phyloP scores from a whole-genome alignment of 2,329 filamentous ascomycete species.

The Ophiocordyceps camponoti-floridani region DNA sequence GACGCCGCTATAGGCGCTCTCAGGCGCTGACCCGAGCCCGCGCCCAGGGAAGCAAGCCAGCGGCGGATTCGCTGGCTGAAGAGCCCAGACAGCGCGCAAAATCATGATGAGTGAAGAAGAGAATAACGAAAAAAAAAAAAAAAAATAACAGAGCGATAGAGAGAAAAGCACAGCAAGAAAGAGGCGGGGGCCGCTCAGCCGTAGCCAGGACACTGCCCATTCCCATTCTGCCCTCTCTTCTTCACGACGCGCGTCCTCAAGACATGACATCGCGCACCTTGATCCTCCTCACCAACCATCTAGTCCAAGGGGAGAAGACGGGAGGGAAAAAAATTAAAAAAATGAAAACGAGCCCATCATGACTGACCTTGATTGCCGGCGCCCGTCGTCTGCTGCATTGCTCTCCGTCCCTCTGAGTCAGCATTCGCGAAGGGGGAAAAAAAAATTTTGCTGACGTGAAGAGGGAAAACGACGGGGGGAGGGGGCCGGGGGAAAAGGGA shows the following conservation, averaged over 20 bases:
- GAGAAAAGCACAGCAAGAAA: neutral
- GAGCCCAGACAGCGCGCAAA: neutral
- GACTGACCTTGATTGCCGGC: constrained; percentile 7
- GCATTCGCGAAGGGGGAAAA: constrained; percentile 6
- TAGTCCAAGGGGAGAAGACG: too few species aligned
- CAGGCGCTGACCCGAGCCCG: neutral
- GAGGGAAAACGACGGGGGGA: constrained; percentile 3
- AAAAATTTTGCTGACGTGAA: constrained; percentile 9
- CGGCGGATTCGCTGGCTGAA: neutral
- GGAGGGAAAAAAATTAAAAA: neutral
- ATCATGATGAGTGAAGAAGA: neutral
- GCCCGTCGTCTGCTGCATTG: constrained; percentile 7
- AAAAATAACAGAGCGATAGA: neutral
- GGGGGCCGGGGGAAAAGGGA: neutral
- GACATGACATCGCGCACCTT: too few species aligned
- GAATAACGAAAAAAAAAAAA: neutral
- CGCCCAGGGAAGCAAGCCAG: neutral
- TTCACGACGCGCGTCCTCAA: too few species aligned
- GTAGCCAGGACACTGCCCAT: neutral
- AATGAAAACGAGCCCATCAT: neutral
- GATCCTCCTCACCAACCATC: too few species aligned
- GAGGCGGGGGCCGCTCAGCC: neutral
- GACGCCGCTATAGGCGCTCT: neutral
- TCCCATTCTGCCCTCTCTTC: neutral
- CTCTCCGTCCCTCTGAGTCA: constrained; percentile 7